Evolutionary conservation across 1,284 basidiomycete genomes (phyloP).

Genomic region (Tilletia indica): DNA sequence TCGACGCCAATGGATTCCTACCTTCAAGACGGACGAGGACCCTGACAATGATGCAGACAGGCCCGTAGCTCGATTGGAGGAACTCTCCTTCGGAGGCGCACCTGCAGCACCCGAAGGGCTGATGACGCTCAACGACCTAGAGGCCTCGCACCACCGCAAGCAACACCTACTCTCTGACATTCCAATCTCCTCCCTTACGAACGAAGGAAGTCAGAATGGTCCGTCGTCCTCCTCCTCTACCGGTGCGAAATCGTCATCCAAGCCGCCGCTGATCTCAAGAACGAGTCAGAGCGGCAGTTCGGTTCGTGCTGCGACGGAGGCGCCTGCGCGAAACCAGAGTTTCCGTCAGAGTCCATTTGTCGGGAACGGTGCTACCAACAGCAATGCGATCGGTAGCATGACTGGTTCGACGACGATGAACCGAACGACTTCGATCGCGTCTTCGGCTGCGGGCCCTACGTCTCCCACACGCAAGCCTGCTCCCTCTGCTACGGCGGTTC

Average conservation of each 20-base stretch:
- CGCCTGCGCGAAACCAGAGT: constrained; percentile 34
- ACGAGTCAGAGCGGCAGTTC: constrained; percentile 14
- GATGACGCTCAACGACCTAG: constrained; percentile 40
- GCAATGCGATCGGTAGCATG: background rate
- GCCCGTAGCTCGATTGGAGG: background rate
- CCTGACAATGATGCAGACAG: constrained; percentile 10
- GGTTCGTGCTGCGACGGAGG: background rate
- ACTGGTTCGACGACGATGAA: background rate
- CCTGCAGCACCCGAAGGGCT: constrained; percentile 27
- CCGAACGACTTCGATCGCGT: background rate
- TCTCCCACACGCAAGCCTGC: constrained; percentile 13
- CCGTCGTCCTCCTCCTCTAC: background rate
- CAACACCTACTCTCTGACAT: constrained; percentile 24
- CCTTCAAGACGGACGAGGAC: constrained; percentile 25
- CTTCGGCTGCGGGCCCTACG: background rate
- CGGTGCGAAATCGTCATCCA: background rate
- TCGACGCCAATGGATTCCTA: constrained; percentile 42
- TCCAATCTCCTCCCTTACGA: constrained; percentile 1
- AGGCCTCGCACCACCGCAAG: constrained; percentile 42
- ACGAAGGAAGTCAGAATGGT: background rate
- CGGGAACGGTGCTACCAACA: background rate
- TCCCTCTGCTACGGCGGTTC: background rate
- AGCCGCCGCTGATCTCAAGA: constrained; percentile 11
- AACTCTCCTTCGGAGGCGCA: constrained; percentile 19
- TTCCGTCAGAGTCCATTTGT: constrained; percentile 33